Conservation (phyloP, 2,329 filamentous ascomycete genomes). For the Fusarium haematococcum region DNA sequence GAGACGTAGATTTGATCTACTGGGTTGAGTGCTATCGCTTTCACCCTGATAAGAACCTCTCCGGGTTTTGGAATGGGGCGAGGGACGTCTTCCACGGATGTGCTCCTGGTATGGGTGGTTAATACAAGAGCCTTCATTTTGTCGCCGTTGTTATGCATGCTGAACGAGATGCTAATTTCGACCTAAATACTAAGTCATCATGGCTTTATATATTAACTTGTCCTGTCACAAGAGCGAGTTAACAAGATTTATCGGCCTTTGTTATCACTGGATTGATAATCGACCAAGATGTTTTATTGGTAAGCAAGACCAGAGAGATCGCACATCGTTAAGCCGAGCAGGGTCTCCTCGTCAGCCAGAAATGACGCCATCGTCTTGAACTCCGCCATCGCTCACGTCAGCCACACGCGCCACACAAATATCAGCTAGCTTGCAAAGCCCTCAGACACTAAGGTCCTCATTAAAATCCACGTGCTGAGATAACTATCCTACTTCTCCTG, state of each 20-base stretch:
- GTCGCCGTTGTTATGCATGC: not conserved
- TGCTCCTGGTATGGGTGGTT: not conserved
- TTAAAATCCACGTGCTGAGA: not conserved
- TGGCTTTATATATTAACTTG: not conserved
- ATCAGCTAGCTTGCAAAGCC: not conserved
- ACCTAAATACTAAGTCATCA: no score
- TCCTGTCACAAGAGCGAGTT: not conserved
- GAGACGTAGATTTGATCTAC: constrained; percentile 50
- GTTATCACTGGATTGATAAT: not conserved
- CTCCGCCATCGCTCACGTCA: not conserved
- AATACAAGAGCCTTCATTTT: constrained; percentile 44
- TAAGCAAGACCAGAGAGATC: not conserved
- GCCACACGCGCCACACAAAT: not conserved
- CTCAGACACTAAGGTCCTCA: not conserved
- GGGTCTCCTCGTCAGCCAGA: not conserved
- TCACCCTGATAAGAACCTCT: constrained; percentile 41
- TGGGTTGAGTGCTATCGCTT: constrained; percentile 44
- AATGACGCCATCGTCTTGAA: not conserved
- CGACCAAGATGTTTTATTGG: not conserved
- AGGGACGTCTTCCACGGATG: constrained; percentile 29
- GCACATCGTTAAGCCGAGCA: not conserved
- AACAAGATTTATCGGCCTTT: not conserved
- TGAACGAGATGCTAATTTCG: not conserved
- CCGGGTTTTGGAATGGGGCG: constrained; percentile 16
- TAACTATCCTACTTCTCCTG: not conserved